phyloP scores from a whole-genome alignment of 768 basidiomycete genomes.

The Macrolepiota fuliginosa region DNA sequence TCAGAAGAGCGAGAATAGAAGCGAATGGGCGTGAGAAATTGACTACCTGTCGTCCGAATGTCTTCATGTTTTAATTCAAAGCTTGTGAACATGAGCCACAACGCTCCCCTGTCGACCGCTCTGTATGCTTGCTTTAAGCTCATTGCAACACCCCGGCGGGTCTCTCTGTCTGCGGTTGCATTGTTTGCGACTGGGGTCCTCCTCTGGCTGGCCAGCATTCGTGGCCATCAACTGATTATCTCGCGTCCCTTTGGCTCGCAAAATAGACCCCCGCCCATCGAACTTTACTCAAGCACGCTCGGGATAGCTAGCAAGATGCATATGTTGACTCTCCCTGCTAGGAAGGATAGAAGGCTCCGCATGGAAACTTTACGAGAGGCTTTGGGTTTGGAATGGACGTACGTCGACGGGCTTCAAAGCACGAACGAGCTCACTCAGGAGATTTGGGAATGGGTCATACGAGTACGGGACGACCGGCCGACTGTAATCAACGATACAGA shows the following conservation, averaged over 20 bases:
- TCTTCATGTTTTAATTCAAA: no score
- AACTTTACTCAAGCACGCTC: no score
- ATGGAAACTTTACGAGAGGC: slow-evolving; percentile 53
- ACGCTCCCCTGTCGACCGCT: no score
- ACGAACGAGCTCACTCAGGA: slow-evolving; percentile 32
- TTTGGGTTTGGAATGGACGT: slow-evolving; percentile 40
- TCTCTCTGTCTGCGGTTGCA: not conserved
- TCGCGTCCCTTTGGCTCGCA: no score
- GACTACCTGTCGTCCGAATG: not conserved
- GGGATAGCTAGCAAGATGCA: no score
- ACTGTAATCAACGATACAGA: slow-evolving; percentile 8
- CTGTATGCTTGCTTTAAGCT: no score
- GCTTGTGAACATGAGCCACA: no score
- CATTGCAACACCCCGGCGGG: no score
- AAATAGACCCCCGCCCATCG: no score
- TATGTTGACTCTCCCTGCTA: no score
- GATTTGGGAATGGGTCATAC: no score
- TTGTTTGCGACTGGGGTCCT: not conserved
- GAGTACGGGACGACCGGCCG: not conserved
- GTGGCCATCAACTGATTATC: not conserved
- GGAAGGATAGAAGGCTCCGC: slow-evolving; percentile 19
- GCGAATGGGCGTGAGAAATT: not conserved
- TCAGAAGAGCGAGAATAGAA: not conserved
- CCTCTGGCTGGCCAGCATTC: not conserved
- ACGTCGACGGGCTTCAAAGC: slow-evolving; percentile 46